phyloP scores from a whole-genome alignment of 495 filamentous ascomycete species.

The Neurospora sp. region DNA sequence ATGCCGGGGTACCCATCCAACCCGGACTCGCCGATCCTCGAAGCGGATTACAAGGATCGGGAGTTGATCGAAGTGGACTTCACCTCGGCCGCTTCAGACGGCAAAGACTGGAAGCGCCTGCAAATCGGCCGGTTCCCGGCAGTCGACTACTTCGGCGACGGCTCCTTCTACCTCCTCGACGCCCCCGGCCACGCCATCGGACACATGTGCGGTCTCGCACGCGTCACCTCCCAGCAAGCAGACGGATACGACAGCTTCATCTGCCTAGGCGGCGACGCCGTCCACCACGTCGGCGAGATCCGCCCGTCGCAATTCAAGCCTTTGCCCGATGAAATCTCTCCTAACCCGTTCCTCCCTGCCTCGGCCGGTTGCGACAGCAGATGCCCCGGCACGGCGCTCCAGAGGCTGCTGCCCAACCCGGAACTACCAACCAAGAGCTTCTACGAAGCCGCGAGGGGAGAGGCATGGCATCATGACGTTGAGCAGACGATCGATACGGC shows the following conservation, averaged over 20 bases:
- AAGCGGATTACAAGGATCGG: slow-evolving; percentile 33
- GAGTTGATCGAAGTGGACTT: slow-evolving; percentile 39
- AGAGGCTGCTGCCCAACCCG: slow-evolving; percentile 18
- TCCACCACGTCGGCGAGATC: slow-evolving; percentile 43
- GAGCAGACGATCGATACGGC: slow-evolving; percentile 26
- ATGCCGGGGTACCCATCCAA: slow-evolving; percentile 43
- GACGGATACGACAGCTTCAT: slow-evolving; percentile 35
- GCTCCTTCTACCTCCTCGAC: slow-evolving; percentile 48
- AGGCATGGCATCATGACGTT: slow-evolving; percentile 14
- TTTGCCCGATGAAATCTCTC: slow-evolving; percentile 33
- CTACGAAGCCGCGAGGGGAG: slow-evolving; percentile 18
- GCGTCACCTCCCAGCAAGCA: slow-evolving; percentile 28
- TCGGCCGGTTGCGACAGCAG: slow-evolving; percentile 1
- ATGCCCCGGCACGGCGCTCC: slow-evolving; percentile 34
- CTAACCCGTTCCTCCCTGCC: slow-evolving; percentile 24
- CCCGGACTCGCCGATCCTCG: slow-evolving; percentile 26
- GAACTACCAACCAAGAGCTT: slow-evolving; percentile 19
- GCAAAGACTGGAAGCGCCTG: slow-evolving; percentile 7
- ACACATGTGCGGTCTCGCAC: slow-evolving; percentile 46
- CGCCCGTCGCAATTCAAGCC: slow-evolving; percentile 41
- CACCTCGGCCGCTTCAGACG: not conserved
- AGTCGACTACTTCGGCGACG: slow-evolving; percentile 52
- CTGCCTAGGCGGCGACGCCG: slow-evolving; percentile 45
- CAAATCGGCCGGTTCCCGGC: slow-evolving; percentile 41
- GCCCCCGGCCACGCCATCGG: slow-evolving; percentile 47